Percentiles rank a stretch among this genome's conserved stretches.
phyloP scores from a whole-genome alignment of 805 yeast species.

The Wickerhamomyces strasburgensis region DNA sequence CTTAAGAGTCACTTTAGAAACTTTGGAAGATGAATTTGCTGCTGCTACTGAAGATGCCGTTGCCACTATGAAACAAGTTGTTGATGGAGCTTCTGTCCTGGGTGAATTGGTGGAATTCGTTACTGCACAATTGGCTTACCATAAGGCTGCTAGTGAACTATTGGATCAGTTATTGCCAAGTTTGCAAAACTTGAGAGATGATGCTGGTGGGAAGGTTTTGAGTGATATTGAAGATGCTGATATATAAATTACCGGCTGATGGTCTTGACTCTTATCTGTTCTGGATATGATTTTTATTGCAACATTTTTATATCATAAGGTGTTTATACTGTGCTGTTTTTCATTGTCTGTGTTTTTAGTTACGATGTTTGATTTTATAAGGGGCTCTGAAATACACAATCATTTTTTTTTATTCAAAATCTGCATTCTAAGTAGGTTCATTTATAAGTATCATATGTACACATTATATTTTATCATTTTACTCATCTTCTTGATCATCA shows the following conservation, averaged over 20 bases:
- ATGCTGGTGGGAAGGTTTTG: conserved; percentile 30
- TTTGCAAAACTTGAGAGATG: conserved; percentile 55
- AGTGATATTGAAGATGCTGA: conserved; percentile 24
- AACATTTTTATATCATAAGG: neutral
- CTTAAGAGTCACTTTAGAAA: conserved; percentile 71
- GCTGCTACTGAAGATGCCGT: conserved; percentile 87
- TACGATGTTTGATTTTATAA: too few species aligned
- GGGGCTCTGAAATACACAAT: too few species aligned
- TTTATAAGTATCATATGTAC: too few species aligned
- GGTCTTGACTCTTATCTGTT: neutral
- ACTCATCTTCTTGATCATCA: conserved; percentile 29
- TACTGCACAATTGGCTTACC: conserved; percentile 76
- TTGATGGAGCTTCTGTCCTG: conserved; percentile 64
- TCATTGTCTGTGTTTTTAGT: too few species aligned
- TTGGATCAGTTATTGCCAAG: conserved; percentile 61
- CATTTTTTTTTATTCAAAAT: too few species aligned
- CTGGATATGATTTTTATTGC: neutral
- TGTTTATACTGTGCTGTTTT: neutral
- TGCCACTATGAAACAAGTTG: conserved; percentile 72
- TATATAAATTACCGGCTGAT: conserved; percentile 5
- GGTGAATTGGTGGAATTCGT: conserved; percentile 63
- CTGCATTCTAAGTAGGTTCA: too few species aligned
- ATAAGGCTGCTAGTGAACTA: conserved; percentile 66
- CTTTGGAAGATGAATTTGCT: conserved; percentile 85
- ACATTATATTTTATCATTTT: too few species aligned